Evolutionary conservation across 2,329 filamentous ascomycete genomes (phyloP).

Genomic region (Waltergamsia citrina): DNA sequence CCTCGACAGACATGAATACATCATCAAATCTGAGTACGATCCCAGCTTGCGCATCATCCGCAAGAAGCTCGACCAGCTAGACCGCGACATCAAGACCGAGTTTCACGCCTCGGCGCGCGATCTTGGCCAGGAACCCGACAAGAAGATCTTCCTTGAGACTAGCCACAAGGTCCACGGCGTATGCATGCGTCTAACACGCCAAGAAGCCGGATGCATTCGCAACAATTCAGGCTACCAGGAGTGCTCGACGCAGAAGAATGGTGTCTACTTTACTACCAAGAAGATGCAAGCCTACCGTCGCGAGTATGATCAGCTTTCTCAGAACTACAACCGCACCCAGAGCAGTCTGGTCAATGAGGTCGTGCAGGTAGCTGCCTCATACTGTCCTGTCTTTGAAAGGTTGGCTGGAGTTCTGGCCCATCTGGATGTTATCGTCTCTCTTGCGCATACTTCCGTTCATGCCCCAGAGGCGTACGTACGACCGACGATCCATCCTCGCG

Average conservation of each 20-base stretch:
- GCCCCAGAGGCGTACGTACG: conserved; percentile 87
- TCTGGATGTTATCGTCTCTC: conserved; percentile 87
- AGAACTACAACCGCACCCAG: conserved; percentile 93
- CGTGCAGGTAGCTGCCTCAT: conserved; percentile 85
- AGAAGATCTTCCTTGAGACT: conserved; percentile 89
- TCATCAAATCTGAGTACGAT: conserved; percentile 98
- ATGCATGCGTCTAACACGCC: conserved; percentile 89
- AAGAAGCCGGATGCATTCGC: conserved; percentile 84
- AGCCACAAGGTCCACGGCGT: conserved; percentile 94
- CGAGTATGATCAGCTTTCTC: conserved; percentile 87
- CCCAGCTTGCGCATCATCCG: conserved; percentile 80
- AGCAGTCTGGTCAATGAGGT: conserved; percentile 86
- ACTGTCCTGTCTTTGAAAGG: conserved; percentile 84
- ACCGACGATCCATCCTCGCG: conserved; percentile 82
- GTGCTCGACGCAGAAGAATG: conserved; percentile 97
- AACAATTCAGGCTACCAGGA: conserved; percentile 88
- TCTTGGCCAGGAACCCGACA: conserved; percentile 85
- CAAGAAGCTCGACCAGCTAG: conserved; percentile 80
- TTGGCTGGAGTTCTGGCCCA: conserved; percentile 84
- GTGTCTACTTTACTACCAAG: conserved; percentile 92
- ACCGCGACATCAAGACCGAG: conserved; percentile 74
- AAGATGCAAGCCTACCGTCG: conserved; percentile 70
- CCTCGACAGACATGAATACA: conserved; percentile 93
- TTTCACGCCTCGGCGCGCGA: conserved; percentile 70
- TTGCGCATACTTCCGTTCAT: conserved; percentile 88